Evolutionary conservation across 306 rosid genomes (phyloP).

Genomic region (Alnus rubra): DNA sequence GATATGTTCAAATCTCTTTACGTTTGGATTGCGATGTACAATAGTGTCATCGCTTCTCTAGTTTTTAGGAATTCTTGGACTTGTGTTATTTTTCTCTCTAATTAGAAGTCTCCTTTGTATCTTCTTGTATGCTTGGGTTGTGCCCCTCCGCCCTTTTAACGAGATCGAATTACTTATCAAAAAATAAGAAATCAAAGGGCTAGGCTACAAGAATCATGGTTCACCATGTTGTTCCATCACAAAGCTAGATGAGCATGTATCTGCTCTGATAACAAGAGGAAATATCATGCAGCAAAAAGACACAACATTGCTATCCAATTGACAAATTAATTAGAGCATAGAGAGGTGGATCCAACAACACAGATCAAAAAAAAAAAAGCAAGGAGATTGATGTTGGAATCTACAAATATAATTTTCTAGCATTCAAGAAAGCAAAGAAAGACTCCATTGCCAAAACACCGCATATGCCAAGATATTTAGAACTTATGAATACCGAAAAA

Average conservation of each 20-base stretch:
- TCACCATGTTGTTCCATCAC: background rate
- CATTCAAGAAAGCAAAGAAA: background rate
- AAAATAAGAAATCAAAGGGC: background rate
- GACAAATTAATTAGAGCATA: background rate
- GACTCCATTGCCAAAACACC: background rate
- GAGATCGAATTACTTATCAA: too few species aligned
- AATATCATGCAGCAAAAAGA: background rate
- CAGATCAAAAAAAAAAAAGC: background rate
- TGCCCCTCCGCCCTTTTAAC: too few species aligned
- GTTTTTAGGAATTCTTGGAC: too few species aligned
- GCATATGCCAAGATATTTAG: background rate
- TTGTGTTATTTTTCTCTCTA: too few species aligned
- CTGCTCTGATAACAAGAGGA: background rate
- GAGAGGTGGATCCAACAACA: background rate
- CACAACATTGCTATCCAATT: background rate
- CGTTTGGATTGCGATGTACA: too few species aligned
- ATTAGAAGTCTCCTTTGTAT: too few species aligned
- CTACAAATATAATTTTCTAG: background rate
- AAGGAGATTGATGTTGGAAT: background rate
- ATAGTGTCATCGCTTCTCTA: too few species aligned
- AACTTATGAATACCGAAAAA: constrained; percentile 1
- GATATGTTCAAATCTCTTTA: too few species aligned
- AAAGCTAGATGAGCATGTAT: background rate
- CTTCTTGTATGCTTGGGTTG: too few species aligned
- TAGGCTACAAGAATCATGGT: background rate